Base-by-base conservation (phyloP, 108 stramenopile species). In the Asterionellopsis glacialis region DNA sequence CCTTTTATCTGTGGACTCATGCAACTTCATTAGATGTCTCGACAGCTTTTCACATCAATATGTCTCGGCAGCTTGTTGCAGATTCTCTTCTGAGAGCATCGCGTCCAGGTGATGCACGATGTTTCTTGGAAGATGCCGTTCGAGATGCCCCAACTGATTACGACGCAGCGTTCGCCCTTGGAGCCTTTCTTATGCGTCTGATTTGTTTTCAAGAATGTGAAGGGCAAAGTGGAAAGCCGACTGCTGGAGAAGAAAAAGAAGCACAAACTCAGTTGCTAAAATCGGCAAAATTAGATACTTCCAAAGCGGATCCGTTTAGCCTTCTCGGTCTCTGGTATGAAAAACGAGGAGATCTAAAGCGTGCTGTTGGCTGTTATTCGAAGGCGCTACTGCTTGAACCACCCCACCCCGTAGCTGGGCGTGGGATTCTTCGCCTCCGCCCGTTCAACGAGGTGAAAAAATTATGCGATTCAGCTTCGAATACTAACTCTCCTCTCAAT, bases 301-400 rank as follows among this genome's bases (percentile, higher is more conserved):
- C 59, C 13, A 78, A 70, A 51, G 56, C 88, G 6, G 59, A 59
- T 18, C 82, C 88, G 13, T 90, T 90, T 66, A 78, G 81, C 14
- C 59, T 90, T 27, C 57, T 90, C 11, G 88, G 88, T 11, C 15
- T 77, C n/a, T 86, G 83, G 78, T 90, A 74, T 63, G 88, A 90
- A 55, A 49, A 33, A 15, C 54, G 58, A 16, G 45, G 64, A 16
- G 88, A 90, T 68, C 11, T 50, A 10, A 59, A 68, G 26, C 72
- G 84, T 15, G 77, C 88, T 7, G 41, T 62, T 19, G 83, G 83
- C n/a, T 90, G 88, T 55, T 81, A 75, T 55, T 68, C 69, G 49
- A 78, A 74, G 51, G 56, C 56, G 2, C 59, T 86, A 28, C 14
- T 68, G 6, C 51, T 86, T 9, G 83, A 90, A 43, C 73, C 84